Evolutionary conservation across 2,329 filamentous ascomycete species (phyloP).

Genomic region (Graphilbum sp.): DNA sequence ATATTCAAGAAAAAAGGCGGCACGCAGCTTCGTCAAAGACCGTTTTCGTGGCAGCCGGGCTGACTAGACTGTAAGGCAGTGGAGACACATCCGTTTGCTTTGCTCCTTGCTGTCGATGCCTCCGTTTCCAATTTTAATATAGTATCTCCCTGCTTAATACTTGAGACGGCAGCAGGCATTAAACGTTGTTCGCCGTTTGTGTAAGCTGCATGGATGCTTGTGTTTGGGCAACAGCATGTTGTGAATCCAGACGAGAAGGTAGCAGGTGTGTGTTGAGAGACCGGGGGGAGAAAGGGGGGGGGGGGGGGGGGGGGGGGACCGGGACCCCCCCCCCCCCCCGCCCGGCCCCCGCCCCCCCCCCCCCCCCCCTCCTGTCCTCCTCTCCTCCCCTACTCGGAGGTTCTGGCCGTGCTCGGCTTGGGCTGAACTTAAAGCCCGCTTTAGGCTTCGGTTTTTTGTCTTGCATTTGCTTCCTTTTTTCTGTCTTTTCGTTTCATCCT

Average conservation of each 20-base stretch:
- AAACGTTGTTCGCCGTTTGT: neutral
- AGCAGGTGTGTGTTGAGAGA: too few relatives aligned
- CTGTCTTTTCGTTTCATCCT: constrained; percentile 1
- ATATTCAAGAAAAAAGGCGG: constrained; percentile 5
- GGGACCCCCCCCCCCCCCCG: too few relatives aligned
- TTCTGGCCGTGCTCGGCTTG: neutral
- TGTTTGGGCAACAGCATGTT: neutral
- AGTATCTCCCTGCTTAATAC: too few relatives aligned
- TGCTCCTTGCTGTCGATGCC: neutral
- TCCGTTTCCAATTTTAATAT: neutral
- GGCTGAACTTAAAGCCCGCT: neutral
- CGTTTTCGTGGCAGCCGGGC: constrained; percentile 8
- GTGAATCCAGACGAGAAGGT: neutral
- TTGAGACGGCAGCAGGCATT: too few relatives aligned
- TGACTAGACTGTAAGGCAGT: constrained; percentile 4
- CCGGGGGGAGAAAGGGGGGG: too few relatives aligned
- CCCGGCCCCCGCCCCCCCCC: too few relatives aligned
- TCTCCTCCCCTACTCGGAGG: too few relatives aligned
- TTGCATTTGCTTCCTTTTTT: neutral
- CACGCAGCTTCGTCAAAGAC: constrained; percentile 4
- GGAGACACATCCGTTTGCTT: constrained; percentile 1
- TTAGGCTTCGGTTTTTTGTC: neutral
- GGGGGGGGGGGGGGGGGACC: too few relatives aligned
- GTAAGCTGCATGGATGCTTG: too few relatives aligned
- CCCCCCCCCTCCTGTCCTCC: too few relatives aligned